phyloP scores from a whole-genome alignment of 345 rosid genomes.

The Populus pruinosa region DNA sequence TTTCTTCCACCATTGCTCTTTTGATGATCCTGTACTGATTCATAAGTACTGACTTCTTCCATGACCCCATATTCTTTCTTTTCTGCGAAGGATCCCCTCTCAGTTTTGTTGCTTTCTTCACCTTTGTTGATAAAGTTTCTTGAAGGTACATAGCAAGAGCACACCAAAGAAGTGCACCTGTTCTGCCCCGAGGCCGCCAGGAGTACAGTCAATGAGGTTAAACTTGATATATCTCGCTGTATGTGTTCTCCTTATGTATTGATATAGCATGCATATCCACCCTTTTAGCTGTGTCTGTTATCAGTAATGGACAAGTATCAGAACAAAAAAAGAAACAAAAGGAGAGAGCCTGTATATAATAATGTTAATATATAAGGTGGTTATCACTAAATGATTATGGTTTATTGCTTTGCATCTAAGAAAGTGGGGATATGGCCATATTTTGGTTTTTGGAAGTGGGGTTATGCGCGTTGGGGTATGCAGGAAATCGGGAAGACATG shows the following conservation, averaged over 20 bases:
- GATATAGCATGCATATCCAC: slow-evolving; percentile 1
- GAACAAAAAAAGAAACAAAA: slow-evolving; percentile 5
- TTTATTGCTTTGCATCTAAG: slow-evolving; percentile 26
- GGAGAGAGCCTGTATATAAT: background rate
- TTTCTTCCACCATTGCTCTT: slow-evolving; percentile 9
- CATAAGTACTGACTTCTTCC: slow-evolving; percentile 20
- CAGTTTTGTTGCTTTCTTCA: slow-evolving; percentile 19
- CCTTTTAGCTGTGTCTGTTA: background rate
- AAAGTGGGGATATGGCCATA: slow-evolving; percentile 12
- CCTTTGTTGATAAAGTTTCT: slow-evolving; percentile 23
- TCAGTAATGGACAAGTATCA: background rate
- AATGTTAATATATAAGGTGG: background rate
- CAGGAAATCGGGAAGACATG: slow-evolving; percentile 1
- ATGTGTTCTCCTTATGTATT: background rate
- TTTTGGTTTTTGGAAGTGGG: slow-evolving; percentile 1
- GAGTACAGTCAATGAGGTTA: slow-evolving; percentile 24
- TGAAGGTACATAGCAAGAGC: slow-evolving; percentile 67
- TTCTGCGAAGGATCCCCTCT: slow-evolving; percentile 28
- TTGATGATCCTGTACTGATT: slow-evolving; percentile 16
- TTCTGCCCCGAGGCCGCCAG: slow-evolving; percentile 69
- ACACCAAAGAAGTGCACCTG: slow-evolving; percentile 61
- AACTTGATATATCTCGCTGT: background rate
- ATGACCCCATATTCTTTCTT: slow-evolving; percentile 25
- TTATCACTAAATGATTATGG: slow-evolving; percentile 15
- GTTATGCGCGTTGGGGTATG: background rate